These are phyloP conservation scores for Phytophthora foliorum DNA, from an alignment of 352 stramenopile genomes.

Conservation along the genomic window DNA sequence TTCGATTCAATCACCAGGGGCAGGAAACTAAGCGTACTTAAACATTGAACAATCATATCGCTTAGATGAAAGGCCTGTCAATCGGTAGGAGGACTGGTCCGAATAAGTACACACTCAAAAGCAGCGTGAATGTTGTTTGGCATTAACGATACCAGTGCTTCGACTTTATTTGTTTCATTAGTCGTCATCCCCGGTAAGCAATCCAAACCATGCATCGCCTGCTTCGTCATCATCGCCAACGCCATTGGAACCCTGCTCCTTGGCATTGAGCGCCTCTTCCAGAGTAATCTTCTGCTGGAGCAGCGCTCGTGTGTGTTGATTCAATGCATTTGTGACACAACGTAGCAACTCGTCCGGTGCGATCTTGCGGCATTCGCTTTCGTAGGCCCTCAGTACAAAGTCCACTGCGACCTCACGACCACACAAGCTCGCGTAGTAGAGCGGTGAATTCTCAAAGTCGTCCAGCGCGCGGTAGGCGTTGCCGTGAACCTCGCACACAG, in stretches of 20 bases:
- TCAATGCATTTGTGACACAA: slow-evolving; percentile 50
- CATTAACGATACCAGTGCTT: too few relatives aligned
- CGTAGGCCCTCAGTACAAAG: slow-evolving; percentile 40
- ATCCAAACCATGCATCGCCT: slow-evolving; percentile 29
- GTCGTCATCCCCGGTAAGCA: slow-evolving; percentile 26
- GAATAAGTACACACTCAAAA: too few relatives aligned
- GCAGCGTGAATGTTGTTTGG: too few relatives aligned
- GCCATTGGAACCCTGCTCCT: slow-evolving; percentile 2
- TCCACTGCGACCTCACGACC: slow-evolving; percentile 35
- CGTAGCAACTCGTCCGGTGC: slow-evolving; percentile 39
- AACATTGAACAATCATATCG: too few relatives aligned
- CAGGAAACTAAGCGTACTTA: neutral
- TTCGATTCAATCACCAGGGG: neutral
- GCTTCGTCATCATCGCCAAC: slow-evolving; percentile 12
- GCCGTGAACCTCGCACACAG: slow-evolving; percentile 27
- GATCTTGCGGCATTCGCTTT: slow-evolving; percentile 17
- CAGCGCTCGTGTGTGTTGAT: slow-evolving; percentile 26
- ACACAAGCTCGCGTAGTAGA: slow-evolving; percentile 50
- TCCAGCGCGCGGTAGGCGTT: slow-evolving; percentile 38
- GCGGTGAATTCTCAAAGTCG: slow-evolving; percentile 44
- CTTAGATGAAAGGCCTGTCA: too few relatives aligned
- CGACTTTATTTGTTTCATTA: slow-evolving; percentile 17
- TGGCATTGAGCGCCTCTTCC: slow-evolving; percentile 31
- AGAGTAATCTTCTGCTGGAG: slow-evolving; percentile 46
- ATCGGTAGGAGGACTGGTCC: too few relatives aligned